A percentile compares a stretch with the other conserved stretches of the same genome.
Evolutionary conservation across 2,329 filamentous ascomycete species (phyloP).

Genomic region (Pyricularia pennisetigena): DNA sequence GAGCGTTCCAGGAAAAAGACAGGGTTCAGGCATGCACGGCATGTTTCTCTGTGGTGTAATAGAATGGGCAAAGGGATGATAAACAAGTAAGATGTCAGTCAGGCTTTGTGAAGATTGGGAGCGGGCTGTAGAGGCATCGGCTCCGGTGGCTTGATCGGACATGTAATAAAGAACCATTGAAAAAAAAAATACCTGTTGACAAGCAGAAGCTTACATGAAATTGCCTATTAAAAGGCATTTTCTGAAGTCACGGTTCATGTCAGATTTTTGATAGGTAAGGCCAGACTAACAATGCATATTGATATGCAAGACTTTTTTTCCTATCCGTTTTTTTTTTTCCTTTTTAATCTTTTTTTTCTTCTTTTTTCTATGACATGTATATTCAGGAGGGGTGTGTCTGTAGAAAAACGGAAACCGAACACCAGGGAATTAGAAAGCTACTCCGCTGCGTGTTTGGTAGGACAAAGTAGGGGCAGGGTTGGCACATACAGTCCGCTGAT

Average conservation of each 20-base stretch:
- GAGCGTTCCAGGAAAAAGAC: conserved; percentile 7
- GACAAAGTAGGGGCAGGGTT: conserved; percentile 3
- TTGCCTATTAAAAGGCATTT: not conserved
- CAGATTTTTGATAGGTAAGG: not conserved
- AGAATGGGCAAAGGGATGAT: not conserved
- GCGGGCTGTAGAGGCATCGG: not conserved
- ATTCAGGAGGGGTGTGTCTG: not conserved
- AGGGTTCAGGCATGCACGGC: not conserved
- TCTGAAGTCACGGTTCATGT: not conserved
- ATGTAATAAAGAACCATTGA: not conserved
- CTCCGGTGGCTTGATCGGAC: not conserved
- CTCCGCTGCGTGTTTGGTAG: conserved; percentile 1
- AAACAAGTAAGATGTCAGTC: not conserved
- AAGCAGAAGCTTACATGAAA: not conserved
- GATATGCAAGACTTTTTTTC: not conserved
- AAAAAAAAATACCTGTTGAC: not conserved
- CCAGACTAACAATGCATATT: not conserved
- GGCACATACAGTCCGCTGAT: not conserved
- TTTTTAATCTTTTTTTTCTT: not conserved
- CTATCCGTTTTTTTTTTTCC: not conserved
- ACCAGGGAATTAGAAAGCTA: not conserved
- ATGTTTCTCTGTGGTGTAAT: not conserved
- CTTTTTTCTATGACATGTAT: not conserved
- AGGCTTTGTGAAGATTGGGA: not conserved
- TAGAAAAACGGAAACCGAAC: not conserved